Conservation (phyloP, 805 yeast species). For the Candida tallmaniae region DNA sequence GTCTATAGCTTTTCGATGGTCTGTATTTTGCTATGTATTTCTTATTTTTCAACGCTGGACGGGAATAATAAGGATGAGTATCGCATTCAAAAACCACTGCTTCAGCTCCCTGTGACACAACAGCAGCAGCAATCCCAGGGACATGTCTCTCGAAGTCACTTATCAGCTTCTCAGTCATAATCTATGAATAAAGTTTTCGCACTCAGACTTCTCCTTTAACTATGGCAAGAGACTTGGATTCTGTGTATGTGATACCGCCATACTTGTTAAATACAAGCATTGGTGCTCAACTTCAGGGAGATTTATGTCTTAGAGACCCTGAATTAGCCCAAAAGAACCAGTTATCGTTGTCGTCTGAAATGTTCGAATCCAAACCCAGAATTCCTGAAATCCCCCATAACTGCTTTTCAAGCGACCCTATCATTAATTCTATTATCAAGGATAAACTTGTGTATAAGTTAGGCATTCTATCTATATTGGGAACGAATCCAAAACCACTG, state of each 20-base stretch:
- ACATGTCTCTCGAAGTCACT: conserved; percentile 39
- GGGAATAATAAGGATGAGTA: conserved; percentile 56
- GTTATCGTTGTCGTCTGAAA: neutral
- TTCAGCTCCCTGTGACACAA: conserved; percentile 87
- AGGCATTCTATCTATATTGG: conserved; percentile 32
- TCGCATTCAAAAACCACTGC: conserved; percentile 67
- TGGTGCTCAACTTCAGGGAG: conserved; percentile 26
- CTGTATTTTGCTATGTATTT: conserved; percentile 73
- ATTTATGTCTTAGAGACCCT: conserved; percentile 13
- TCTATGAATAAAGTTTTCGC: conserved; percentile 1
- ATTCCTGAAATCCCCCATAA: conserved; percentile 4
- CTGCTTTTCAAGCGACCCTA: conserved; percentile 26
- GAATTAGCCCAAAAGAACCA: neutral
- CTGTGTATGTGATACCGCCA: conserved; percentile 38
- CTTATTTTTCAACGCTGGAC: conserved; percentile 20
- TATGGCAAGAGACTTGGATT: neutral
- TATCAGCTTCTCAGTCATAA: conserved; percentile 55
- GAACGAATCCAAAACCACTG: conserved; percentile 25
- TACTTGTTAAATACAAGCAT: conserved; percentile 35
- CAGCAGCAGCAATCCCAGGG: conserved; percentile 45
- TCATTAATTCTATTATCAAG: conserved; percentile 26
- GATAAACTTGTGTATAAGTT: conserved; percentile 32
- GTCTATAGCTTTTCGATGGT: conserved; percentile 89
- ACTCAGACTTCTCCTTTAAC: neutral
- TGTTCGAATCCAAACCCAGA: conserved; percentile 1